Conservation (phyloP, 768 basidiomycete species). For the Calocybe cyanea region DNA sequence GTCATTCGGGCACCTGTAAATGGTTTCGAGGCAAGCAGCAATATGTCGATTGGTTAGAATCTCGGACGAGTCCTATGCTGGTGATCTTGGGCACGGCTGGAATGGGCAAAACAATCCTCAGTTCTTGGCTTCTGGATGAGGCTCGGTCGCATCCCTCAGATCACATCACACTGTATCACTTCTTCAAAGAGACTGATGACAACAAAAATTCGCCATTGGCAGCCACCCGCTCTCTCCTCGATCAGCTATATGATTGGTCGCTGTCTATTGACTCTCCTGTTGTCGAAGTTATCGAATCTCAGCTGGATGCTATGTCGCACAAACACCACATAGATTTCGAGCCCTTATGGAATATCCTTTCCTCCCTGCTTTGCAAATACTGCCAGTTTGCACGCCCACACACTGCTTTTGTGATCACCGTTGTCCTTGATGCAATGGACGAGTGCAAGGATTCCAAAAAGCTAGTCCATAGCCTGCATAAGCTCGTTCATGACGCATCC, state of each 20-base stretch:
- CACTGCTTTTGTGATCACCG: background rate
- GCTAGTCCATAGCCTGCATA: background rate
- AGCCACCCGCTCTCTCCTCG: conserved; percentile 1
- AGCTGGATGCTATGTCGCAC: background rate
- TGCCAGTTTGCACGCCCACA: background rate
- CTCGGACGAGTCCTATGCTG: background rate
- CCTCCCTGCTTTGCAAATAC: background rate
- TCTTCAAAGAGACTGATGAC: conserved; percentile 7
- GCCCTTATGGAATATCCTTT: conserved; percentile 2
- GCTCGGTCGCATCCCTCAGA: background rate
- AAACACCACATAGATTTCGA: conserved; percentile 1
- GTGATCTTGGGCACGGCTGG: conserved; percentile 6
- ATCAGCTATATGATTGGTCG: conserved; percentile 1
- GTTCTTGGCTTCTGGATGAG: conserved; percentile 1
- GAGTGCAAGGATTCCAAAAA: conserved; percentile 5
- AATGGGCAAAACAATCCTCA: conserved; percentile 4
- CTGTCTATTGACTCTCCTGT: background rate
- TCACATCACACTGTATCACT: background rate
- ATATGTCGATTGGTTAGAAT: background rate
- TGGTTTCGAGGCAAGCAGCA: conserved; percentile 2
- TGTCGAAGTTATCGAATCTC: background rate
- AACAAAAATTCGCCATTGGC: conserved; percentile 3
- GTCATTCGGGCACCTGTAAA: conserved; percentile 1
- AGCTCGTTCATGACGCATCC: background rate
- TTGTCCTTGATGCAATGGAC: conserved; percentile 5